Evolutionary conservation across 805 yeast genomes (phyloP).

Genomic region (Tanozyma kutaoensis): DNA sequence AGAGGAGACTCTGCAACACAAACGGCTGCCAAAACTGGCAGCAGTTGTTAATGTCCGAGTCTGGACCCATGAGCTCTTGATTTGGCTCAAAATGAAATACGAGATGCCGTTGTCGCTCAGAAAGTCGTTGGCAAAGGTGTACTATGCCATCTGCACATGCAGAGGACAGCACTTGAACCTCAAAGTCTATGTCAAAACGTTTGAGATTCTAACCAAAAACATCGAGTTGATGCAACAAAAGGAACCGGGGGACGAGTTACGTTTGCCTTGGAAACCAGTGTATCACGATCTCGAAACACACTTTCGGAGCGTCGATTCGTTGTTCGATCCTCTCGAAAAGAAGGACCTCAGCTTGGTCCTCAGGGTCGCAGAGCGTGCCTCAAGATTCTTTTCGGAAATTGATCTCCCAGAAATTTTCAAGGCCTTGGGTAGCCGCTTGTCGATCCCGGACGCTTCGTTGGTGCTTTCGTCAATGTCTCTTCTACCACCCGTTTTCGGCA

Average conservation of each 20-base stretch:
- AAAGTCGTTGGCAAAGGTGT: conserved; percentile 50
- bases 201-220: conserved; percentile 43
- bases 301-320: conserved; percentile 20
- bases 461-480: conserved; percentile 40
- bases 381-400: conserved; percentile 36
- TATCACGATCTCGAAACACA: conserved; percentile 19
- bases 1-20: conserved; percentile 36
- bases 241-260: too few species aligned
- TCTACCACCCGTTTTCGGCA: conserved; percentile 35
- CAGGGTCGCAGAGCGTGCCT: conserved; percentile 39
- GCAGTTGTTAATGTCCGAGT: conserved; percentile 63
- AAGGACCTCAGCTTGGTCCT: conserved; percentile 34
- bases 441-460: conserved; percentile 38
- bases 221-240: too few species aligned
- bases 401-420: conserved; percentile 39
- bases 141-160: conserved; percentile 55
- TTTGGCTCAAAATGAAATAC: conserved; percentile 67
- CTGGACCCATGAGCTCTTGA: conserved; percentile 79
- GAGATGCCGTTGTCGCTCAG: conserved; percentile 61
- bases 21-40: conserved; percentile 52
- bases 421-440: conserved; percentile 34
- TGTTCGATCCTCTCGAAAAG: conserved; percentile 34
- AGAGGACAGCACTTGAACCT: conserved; percentile 59
- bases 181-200: conserved; percentile 46
- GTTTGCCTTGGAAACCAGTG: conserved; percentile 38